Evolutionary conservation across 495 filamentous ascomycete species (phyloP), one percentile per base, ranked within the genome.

Genomic region (Penicillium daleae): DNA sequence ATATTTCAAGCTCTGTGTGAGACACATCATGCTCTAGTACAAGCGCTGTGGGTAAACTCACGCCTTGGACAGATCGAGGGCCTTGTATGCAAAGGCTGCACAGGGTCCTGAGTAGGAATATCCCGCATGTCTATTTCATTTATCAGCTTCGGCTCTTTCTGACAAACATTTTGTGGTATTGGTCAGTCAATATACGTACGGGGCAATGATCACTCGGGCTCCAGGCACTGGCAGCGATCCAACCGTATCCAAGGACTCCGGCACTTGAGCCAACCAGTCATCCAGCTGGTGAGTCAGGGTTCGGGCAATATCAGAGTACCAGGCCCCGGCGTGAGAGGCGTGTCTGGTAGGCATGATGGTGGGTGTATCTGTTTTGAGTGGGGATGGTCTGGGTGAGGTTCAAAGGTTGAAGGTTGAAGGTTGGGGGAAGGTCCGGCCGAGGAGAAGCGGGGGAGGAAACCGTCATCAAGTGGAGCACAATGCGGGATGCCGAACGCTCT

Each of bases 41-140:
- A 27, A 35, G 10, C 54, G 26, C 27, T 0, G 39, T 32, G 32
- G 52, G 51, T 54, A 40, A 55, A 52, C 81, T 76, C 75, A 92
- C 89, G 89, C 90, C 64, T 87, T 87, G 21, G 88, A 88, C 44
- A 97, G 80, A 74, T 99, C 94, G 57, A 96, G 87, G 4, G 87
- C 83, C 73, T 91, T 94, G 79, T 99, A 99, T 48, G 95, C 95
- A 86, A 92, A 97, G 51, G 93, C 95, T 54, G 96, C 94, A 64
- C 92, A 92, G 29, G 92, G 87, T 32, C 95, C 95, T 17, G 94
- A 98, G 78, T 97, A 99, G 4, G 90, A 83, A 81, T 97, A 99
- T 31, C 95, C 96, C 57, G 96, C 95, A 74, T 99, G 95, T 62
- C 95, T 98, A 62, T 24, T 48, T 33, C 52, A 53, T 73, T 53